Conservation (phyloP, 345 rosid genomes). For the Litchi chinensis region DNA sequence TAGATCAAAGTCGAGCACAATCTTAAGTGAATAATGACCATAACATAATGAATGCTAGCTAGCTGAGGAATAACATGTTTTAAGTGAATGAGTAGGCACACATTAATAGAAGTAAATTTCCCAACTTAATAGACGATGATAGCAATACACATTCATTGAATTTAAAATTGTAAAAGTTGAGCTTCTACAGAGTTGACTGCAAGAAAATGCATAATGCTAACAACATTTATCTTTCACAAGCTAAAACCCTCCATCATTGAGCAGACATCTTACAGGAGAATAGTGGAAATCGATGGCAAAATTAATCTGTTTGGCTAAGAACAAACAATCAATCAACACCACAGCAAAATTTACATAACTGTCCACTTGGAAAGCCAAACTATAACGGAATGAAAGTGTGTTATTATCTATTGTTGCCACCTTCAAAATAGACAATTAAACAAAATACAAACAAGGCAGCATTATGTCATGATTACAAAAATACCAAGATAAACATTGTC, state of each 20-base stretch:
- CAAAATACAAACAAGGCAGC: background rate
- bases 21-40: background rate
- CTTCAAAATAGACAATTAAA: background rate
- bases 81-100: background rate
- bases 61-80: background rate
- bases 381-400: too few species aligned
- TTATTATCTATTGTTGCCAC: background rate
- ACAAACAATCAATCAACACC: background rate
- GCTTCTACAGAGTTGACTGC: background rate
- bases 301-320: background rate
- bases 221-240: background rate
- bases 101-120: background rate
- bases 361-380: background rate
- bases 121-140: background rate
- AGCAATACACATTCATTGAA: background rate
- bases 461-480: background rate
- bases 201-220: background rate
- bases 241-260: background rate
- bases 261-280: background rate
- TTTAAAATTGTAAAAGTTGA: background rate
- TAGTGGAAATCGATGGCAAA: background rate
- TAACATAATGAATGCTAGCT: background rate
- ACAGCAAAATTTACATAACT: background rate
- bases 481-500: background rate
- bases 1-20: background rate